Evolutionary conservation across 257 asterid species (phyloP), one percentile per base, ranked within the genome.

Genomic region (Fraxinus excelsior): DNA sequence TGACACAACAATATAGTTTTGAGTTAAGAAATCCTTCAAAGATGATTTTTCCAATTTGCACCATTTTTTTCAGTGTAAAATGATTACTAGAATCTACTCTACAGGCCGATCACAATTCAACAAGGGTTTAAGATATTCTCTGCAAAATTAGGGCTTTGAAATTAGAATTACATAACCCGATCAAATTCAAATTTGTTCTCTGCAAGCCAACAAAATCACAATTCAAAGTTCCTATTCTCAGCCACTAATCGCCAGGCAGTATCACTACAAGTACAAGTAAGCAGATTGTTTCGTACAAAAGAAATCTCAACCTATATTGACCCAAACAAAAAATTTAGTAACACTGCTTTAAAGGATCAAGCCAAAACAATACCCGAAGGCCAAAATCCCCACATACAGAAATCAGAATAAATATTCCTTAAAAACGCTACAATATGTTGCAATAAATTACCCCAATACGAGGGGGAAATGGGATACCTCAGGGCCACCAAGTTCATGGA

Each of bases 401-500:
- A 67, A 32, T 32, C 77, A 73, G 16, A 58, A 46, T 75, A 35
- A 74, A 78, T 16, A 19, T 13, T 73, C 60, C 34, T 38, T 31
- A 34, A 66, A 66, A 11, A 46, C 38, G 1, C 9, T 4, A 58
- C 1, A 65, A 35, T 0, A 19, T 7, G 67, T 18, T 3, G 67
- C 29, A 23, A 58, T 9, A 58, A 58, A 58, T 23, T n/a, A 2
- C 31, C 18, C 38, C 46, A 7, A 64, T 32, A 68, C 11, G 26
- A 73, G 32, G 28, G 3, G 16, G 0, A 37, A 23, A 71, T 53
- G 62, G 68, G 73, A 35, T 75, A 90, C 96, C 91, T 89, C 88
- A 44, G 95, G 95, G 32, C 96, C 93, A 35, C 98, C 96, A 70
- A 81, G 80, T 75, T 94, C 88, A 82, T 94, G 88, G 70, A 94